These are phyloP conservation scores for Coniochaeta prunicola DNA, from an alignment of 2,329 filamentous ascomycete species.

Conservation along the genomic window DNA sequence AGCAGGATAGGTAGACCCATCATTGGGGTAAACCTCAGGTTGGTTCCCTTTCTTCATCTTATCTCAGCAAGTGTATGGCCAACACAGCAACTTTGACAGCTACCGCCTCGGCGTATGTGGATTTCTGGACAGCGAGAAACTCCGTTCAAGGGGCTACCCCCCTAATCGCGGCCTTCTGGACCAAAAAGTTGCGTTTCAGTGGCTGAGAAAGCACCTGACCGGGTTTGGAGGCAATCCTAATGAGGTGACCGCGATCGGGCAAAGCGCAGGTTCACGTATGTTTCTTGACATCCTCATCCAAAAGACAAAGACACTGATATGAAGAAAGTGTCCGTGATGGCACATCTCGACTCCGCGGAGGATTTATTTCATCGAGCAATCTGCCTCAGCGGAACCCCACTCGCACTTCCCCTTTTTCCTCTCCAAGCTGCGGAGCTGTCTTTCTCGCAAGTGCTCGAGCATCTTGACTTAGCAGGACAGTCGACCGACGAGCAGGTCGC, in stretches of 20 bases:
- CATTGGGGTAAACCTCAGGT: constrained; percentile 37
- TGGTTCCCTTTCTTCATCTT: constrained; percentile 10
- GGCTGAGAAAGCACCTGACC: constrained; percentile 22
- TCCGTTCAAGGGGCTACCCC: constrained; percentile 33
- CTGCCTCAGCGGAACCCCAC: too few species aligned
- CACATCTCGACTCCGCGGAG: too few species aligned
- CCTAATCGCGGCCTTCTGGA: constrained; percentile 36
- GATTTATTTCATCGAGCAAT: too few species aligned
- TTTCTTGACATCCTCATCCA: neutral
- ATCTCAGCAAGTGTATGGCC: too few species aligned
- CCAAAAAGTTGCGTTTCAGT: constrained; percentile 22
- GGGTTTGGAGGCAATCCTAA: constrained; percentile 25
- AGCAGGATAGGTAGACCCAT: constrained; percentile 33
- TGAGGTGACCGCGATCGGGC: constrained; percentile 29
- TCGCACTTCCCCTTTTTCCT: too few species aligned
- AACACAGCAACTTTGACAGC: constrained; percentile 14
- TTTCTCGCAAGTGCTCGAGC: too few species aligned
- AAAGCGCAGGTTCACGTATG: constrained; percentile 38
- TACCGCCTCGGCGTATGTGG: constrained; percentile 38
- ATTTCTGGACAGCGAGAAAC: constrained; percentile 39
- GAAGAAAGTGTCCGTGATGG: too few species aligned
- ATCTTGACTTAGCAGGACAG: too few species aligned
- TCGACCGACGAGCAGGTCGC: too few species aligned
- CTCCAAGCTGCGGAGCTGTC: too few species aligned
- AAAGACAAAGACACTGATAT: too few species aligned